Percentiles rank a stretch among this genome's conserved stretches.
These are phyloP conservation scores for Rhododendron mucronatum DNA, from an alignment of 148 eudicot species.

Conservation along the genomic window DNA sequence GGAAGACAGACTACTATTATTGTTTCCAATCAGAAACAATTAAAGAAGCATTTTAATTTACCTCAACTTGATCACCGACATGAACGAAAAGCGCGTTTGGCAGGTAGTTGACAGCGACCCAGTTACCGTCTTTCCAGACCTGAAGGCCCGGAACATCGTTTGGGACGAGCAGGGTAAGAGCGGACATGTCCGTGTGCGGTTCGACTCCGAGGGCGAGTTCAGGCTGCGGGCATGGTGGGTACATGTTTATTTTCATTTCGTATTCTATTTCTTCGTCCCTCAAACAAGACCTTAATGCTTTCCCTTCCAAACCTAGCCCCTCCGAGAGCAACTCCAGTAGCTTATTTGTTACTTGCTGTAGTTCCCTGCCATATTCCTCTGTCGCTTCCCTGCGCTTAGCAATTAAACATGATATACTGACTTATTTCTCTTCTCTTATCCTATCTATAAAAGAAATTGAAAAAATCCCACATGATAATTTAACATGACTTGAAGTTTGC, in stretches of 20 bases:
- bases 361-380: constrained; percentile 30
- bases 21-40: no score
- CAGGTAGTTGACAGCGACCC: constrained; percentile 36
- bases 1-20: no score
- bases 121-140: constrained; percentile 38
- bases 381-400: constrained; percentile 26
- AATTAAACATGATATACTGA: neutral
- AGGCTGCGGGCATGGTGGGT: constrained; percentile 46
- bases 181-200: constrained; percentile 45
- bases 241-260: constrained; percentile 52
- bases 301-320: constrained; percentile 31
- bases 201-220: constrained; percentile 44
- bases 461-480: no score
- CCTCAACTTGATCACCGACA: constrained; percentile 44
- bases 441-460: no score
- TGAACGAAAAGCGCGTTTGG: constrained; percentile 37
- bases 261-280: constrained; percentile 26
- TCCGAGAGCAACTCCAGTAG: constrained; percentile 30
- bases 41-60: neutral
- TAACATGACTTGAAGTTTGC: no score
- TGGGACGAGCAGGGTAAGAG: constrained; percentile 35
- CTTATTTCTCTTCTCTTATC: no score
- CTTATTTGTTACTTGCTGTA: constrained; percentile 22
- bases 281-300: constrained; percentile 20
- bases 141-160: constrained; percentile 46